phyloP scores from a whole-genome alignment of 148 eudicot species.

The Amaranthus palmeri region DNA sequence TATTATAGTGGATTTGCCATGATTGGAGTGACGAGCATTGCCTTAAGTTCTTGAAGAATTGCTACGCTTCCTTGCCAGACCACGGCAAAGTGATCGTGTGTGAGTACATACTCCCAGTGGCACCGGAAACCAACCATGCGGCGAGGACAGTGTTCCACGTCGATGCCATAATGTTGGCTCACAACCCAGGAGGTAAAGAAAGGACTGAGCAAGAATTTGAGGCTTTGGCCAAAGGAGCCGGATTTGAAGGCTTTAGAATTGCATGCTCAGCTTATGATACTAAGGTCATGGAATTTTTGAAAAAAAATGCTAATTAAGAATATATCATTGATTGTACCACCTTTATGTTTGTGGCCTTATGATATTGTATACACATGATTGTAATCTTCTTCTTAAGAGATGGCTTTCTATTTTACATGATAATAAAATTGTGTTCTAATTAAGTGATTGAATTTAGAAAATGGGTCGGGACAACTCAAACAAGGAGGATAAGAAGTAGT shows the following conservation, averaged over 20 bases:
- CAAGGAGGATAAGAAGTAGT: too few relatives aligned
- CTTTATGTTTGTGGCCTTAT: too few relatives aligned
- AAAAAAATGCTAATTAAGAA: background rate
- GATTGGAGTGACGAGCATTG: slow-evolving; percentile 20
- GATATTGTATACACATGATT: too few relatives aligned
- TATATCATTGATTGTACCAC: too few relatives aligned
- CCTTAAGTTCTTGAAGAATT: slow-evolving; percentile 16
- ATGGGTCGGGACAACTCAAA: too few relatives aligned
- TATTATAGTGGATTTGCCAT: slow-evolving; percentile 22
- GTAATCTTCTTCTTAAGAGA: too few relatives aligned
- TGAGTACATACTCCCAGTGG: slow-evolving; percentile 11
- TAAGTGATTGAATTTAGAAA: too few relatives aligned
- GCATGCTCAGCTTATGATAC: slow-evolving; percentile 21
- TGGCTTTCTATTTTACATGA: too few relatives aligned
- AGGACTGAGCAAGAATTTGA: slow-evolving; percentile 20
- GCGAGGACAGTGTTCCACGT: background rate
- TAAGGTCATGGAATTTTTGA: slow-evolving; percentile 13
- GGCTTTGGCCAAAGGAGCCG: slow-evolving; percentile 18
- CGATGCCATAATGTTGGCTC: slow-evolving; percentile 17
- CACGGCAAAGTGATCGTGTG: slow-evolving; percentile 24
- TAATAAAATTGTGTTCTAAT: too few relatives aligned
- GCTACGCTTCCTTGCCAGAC: slow-evolving; percentile 11
- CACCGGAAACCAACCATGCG: slow-evolving; percentile 2
- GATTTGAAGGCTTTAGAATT: slow-evolving; percentile 18
- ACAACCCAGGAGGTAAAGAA: slow-evolving; percentile 12